phyloP scores from a whole-genome alignment of 116 monocot species.

The Cymodocea nodosa region DNA sequence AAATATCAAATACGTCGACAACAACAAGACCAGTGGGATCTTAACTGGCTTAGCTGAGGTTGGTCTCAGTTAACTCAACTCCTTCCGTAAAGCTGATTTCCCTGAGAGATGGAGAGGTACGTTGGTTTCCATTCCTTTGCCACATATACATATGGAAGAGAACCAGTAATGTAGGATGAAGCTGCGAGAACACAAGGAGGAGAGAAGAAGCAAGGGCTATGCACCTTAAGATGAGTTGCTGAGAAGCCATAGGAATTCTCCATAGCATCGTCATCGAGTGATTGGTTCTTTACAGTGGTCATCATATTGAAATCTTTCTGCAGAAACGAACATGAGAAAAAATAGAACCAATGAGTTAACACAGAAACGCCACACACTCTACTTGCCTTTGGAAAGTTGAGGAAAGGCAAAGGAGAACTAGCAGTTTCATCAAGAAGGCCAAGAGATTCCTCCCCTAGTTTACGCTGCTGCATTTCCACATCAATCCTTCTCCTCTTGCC shows the following conservation, averaged over 20 bases:
- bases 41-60: conserved; percentile 4
- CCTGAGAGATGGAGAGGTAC: conserved; percentile 1
- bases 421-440: conserved; percentile 67
- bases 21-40: background rate
- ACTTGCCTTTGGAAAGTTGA: conserved; percentile 31
- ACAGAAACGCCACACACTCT: too few species aligned
- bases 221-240: conserved; percentile 60
- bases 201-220: background rate
- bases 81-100: conserved; percentile 5
- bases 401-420: conserved; percentile 54
- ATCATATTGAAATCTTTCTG: conserved; percentile 5
- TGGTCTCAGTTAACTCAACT: conserved; percentile 1
- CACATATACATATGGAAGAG: background rate
- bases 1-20: too few species aligned
- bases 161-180: background rate
- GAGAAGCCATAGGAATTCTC: conserved; percentile 65
- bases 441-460: conserved; percentile 6
- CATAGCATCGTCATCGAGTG: conserved; percentile 2
- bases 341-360: background rate
- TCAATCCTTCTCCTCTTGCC: conserved; percentile 46
- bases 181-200: background rate
- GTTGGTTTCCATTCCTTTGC: background rate
- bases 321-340: background rate
- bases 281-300: background rate
- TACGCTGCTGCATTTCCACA: conserved; percentile 3